Evolutionary conservation across 306 rosid genomes (phyloP), one percentile per base, ranked within the genome.

Genomic region (Clitoria ternatea): DNA sequence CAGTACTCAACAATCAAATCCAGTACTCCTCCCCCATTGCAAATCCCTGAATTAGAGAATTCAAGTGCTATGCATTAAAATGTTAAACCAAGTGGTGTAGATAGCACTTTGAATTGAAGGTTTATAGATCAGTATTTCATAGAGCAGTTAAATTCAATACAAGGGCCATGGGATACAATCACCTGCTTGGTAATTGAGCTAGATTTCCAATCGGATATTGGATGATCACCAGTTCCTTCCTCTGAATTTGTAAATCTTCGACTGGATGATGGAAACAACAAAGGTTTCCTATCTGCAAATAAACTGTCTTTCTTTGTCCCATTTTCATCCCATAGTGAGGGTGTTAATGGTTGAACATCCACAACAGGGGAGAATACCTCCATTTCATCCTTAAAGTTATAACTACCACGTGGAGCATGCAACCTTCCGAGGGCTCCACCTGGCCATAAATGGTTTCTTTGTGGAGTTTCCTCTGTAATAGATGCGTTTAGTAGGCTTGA

Each of bases 351-450:
- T 49, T 88, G 92, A 80, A 95, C 97, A 85, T 95, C 99, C 83
- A 95, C 99, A 32, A 95, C 80, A 52, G 99, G 99, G 80, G 99
- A 95, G 81, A 95, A 95, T 30, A 95, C 96, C 76, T 91, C 99
- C 97, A 95, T 91, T 74, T 95, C 99, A 85, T 95, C 99, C 85
- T 91, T 91, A 66, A 89, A 86, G 88, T 89, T 87, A 76, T 84
- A 89, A 81, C 83, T 88, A 59, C 85, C 55, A 70, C 85, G 96
- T 45, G 99, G 88, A 80, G 97, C 86, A 72, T 91, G 88, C 78
- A 95, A 80, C 60, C 94, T 91, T 17, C 91, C 33, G 72, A 91
- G 82, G 35, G 76, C 39, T 78, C 92, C 96, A 82, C 92, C 89
- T 4, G 92, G 89, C 92, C 97, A 71, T 61, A 95, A 83, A 89